Evolutionary conservation across 805 yeast genomes (phyloP), one percentile per base, ranked within the genome.

Genomic region (Wickerhamiella spandovensis): DNA sequence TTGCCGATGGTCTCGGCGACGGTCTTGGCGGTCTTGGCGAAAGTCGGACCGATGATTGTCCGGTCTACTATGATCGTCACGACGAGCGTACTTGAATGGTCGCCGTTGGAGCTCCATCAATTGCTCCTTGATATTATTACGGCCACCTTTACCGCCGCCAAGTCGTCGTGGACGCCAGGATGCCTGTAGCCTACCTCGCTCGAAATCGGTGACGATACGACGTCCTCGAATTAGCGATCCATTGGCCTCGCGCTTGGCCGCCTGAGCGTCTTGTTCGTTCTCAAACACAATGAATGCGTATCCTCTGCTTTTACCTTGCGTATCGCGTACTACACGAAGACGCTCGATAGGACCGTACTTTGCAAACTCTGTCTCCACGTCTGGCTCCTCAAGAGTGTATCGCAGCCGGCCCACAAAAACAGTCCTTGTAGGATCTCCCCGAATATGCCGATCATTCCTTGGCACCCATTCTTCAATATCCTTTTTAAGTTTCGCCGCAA

Each of bases 101-200:
- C 39, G 39, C 10, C 20, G 17, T 15, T 35, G 39, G 5, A 35
- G 13, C 39, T 35, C 39, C 20, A 35, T 35, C 20, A 35, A 24
- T 24, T 35, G 22, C 30, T 28, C 39, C 32, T 64, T 68, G 2
- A 78, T 72, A 60, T 80, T 80, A 47, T 79, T 78, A 50, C 92
- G 71, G 1, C 95, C 95, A 3, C 97, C 97, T n/a, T 84, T 65
- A 0, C 97, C 97, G 3, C 97, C 97, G 1, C 95, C 96, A 2
- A 90, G 69, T 17, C 69, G 53, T 30, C 70, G 57, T 1, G 74
- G 74, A 24, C 60, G 59, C 72, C 73, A 70, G 17, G 52, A 51
- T 41, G 58, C 59, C 20, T 64, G 67, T 2, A 66, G 56, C 1
- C 71, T 52, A 1, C 71, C 72, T 12, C 72, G 58, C 49, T 68